Percentiles rank a stretch among this genome's conserved stretches.
Conservation (phyloP, 805 yeast species). For the Candida jianshihensis region DNA sequence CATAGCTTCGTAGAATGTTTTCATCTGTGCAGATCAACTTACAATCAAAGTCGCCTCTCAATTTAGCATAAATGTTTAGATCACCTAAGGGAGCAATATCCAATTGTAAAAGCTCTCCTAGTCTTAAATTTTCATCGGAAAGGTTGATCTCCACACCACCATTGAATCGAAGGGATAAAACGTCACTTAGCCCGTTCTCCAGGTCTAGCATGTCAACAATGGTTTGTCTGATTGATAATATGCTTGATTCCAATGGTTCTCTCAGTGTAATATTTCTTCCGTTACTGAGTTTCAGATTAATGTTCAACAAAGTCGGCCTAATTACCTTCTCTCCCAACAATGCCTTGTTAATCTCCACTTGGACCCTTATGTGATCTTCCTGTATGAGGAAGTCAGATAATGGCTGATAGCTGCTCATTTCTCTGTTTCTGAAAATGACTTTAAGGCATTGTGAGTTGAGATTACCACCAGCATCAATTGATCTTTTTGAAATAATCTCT, state of each 20-base stretch:
- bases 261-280: slow-evolving; percentile 13
- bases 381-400: slow-evolving; percentile 10
- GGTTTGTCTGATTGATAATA: slow-evolving; percentile 10
- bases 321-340: slow-evolving; percentile 2
- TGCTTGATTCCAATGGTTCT: slow-evolving; percentile 8
- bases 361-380: slow-evolving; percentile 9
- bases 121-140: slow-evolving; percentile 13
- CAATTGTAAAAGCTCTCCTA: slow-evolving; percentile 24
- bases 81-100: slow-evolving; percentile 28
- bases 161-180: slow-evolving; percentile 11
- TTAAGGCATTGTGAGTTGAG: slow-evolving; percentile 14
- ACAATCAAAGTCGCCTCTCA: slow-evolving; percentile 18
- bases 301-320: slow-evolving; percentile 10
- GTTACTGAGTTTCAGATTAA: slow-evolving; percentile 13
- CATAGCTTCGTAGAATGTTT: slow-evolving; percentile 7
- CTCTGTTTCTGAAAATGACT: slow-evolving; percentile 7
- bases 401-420: slow-evolving; percentile 11
- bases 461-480: slow-evolving; percentile 7
- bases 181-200: slow-evolving; percentile 9
- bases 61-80: slow-evolving; percentile 21
- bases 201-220: slow-evolving; percentile 13
- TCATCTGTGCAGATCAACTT: slow-evolving; percentile 20
- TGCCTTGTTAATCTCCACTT: slow-evolving; percentile 17
- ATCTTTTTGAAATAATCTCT: slow-evolving; percentile 16
- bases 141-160: slow-evolving; percentile 10